Conservation (phyloP, 176 grass and related monocot species). For the Oryza glaberrima region DNA sequence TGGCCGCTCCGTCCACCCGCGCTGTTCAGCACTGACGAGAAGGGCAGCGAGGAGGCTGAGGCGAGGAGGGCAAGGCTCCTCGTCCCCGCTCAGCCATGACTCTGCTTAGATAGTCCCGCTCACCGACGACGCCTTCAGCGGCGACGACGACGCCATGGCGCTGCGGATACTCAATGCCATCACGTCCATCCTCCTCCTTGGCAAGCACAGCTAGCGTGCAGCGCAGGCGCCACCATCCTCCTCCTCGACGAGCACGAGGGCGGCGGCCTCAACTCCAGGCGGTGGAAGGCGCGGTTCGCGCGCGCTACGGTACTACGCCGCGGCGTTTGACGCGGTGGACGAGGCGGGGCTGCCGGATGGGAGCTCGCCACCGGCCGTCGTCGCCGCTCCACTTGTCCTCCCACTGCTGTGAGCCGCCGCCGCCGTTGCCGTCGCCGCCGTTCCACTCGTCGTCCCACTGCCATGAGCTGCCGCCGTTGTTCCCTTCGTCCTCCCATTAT, state of each 20-base stretch:
- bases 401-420: too few relatives aligned
- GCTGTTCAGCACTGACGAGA: too few relatives aligned
- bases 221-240: constrained; percentile 74
- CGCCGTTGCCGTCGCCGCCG: too few relatives aligned
- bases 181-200: constrained; percentile 81
- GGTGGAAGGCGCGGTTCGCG: constrained; percentile 73
- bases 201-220: constrained; percentile 67
- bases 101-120: neutral
- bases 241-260: constrained; percentile 81
- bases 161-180: constrained; percentile 68
- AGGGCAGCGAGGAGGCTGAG: too few relatives aligned
- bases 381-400: too few relatives aligned
- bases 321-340: constrained; percentile 71
- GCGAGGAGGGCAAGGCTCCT: too few relatives aligned
- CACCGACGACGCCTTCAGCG: constrained; percentile 43
- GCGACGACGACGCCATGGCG: constrained; percentile 67
- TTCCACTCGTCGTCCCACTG: too few relatives aligned
- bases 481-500: too few relatives aligned
- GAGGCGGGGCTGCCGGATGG: constrained; percentile 29
- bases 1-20: too few relatives aligned
- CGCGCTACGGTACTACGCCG: constrained; percentile 72
- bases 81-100: too few relatives aligned
- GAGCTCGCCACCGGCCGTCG: neutral
- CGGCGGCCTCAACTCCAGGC: constrained; percentile 43
- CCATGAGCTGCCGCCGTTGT: too few relatives aligned